Evolutionary conservation across 305 asterid species (phyloP).

Genomic region (Rubia occidens): DNA sequence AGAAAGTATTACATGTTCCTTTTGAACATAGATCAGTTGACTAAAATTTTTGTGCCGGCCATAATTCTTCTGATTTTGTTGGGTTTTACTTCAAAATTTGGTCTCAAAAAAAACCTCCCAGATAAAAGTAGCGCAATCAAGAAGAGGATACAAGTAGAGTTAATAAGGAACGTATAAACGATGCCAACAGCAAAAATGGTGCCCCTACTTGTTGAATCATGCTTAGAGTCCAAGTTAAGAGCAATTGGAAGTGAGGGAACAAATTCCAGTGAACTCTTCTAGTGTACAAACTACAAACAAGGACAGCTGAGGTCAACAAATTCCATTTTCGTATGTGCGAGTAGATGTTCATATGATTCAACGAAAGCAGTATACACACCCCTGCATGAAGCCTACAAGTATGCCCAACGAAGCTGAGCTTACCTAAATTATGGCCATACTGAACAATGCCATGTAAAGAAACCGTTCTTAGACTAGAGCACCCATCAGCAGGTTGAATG

Average conservation of each 20-base stretch:
- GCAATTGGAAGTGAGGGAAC: neutral
- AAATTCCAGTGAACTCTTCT: neutral
- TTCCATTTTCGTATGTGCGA: neutral
- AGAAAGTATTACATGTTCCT: too few relatives aligned
- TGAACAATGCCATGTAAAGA: neutral
- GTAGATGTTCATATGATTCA: neutral
- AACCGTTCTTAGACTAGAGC: neutral
- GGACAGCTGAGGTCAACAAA: neutral
- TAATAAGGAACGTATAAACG: neutral
- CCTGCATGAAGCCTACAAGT: neutral
- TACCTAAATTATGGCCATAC: too few relatives aligned
- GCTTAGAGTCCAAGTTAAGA: neutral
- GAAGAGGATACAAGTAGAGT: neutral
- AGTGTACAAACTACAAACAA: neutral
- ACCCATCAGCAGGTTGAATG: neutral
- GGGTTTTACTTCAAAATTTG: neutral
- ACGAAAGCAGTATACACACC: neutral
- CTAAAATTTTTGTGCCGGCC: too few relatives aligned
- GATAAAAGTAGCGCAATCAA: neutral
- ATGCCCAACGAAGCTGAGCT: too few relatives aligned
- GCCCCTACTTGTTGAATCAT: neutral
- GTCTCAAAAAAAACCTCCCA: neutral
- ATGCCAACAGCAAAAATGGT: neutral
- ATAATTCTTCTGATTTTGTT: too few relatives aligned
- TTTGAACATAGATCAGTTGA: too few relatives aligned